A percentile compares a stretch with the other conserved stretches of the same genome.
These are phyloP conservation scores for Candida gorgasii DNA, from an alignment of 805 yeast genomes.

Conservation along the genomic window DNA sequence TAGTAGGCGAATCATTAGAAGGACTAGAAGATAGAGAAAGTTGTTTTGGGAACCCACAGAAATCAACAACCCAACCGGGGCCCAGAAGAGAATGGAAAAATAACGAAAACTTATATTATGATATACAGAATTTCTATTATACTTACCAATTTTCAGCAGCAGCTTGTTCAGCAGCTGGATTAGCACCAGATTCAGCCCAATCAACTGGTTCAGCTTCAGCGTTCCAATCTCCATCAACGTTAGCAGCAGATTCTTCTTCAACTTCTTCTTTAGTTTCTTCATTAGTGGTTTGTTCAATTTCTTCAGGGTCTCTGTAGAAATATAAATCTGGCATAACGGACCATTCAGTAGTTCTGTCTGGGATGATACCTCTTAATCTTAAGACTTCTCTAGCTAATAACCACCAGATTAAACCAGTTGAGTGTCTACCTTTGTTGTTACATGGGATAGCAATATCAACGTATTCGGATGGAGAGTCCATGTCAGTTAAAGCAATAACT, in stretches of 20 bases:
- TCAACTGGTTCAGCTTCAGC: constrained; percentile 63
- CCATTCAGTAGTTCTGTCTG: constrained; percentile 97
- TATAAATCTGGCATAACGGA: constrained; percentile 99
- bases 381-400: constrained; percentile 98
- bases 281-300: constrained; percentile 79
- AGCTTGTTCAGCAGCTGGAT: constrained; percentile 73
- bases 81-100: neutral
- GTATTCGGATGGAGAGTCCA: constrained; percentile 98
- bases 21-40: neutral
- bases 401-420: constrained; percentile 99
- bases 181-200: constrained; percentile 61
- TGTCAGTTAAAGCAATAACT: constrained; percentile 97
- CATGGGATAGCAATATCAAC: constrained; percentile 99
- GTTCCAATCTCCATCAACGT: constrained; percentile 56
- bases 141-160: constrained; percentile 54
- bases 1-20: too few relatives aligned
- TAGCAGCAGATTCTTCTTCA: constrained; percentile 60
- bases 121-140: constrained; percentile 9
- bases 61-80: too few relatives aligned
- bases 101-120: constrained; percentile 8
- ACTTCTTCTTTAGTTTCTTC: constrained; percentile 56
- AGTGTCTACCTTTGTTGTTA: constrained; percentile 99
- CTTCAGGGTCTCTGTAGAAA: constrained; percentile 99
- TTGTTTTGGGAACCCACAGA: too few relatives aligned
- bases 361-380: constrained; percentile 96